Evolutionary conservation across 306 rosid species (phyloP).

Genomic region (Sphenostylis stenocarpa): DNA sequence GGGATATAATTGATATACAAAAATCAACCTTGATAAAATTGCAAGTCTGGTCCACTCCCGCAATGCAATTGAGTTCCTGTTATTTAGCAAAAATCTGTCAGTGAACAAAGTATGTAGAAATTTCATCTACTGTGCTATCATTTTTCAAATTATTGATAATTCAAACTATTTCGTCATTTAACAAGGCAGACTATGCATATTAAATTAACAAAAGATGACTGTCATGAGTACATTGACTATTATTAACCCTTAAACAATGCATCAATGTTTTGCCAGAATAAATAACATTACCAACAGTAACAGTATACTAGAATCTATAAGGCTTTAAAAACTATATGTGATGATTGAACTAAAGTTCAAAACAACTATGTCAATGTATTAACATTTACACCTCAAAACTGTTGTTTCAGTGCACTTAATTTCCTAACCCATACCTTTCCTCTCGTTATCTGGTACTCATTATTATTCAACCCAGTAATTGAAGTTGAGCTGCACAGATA

Average conservation of each 20-base stretch:
- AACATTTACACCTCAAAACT: neutral
- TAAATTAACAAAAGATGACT: slow-evolving; percentile 1
- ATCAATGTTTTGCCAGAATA: neutral
- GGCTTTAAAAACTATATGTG: neutral
- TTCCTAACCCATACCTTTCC: slow-evolving; percentile 64
- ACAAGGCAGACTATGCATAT: neutral
- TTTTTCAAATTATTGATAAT: neutral
- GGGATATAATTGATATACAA: slow-evolving; percentile 23
- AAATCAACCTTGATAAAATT: slow-evolving; percentile 73
- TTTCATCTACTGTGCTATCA: neutral
- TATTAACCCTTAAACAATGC: slow-evolving; percentile 1
- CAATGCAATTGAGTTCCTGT: slow-evolving; percentile 74
- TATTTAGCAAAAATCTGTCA: slow-evolving; percentile 21
- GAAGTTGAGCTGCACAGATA: slow-evolving; percentile 61
- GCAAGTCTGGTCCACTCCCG: slow-evolving; percentile 75
- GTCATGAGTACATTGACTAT: neutral
- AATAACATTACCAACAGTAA: slow-evolving; percentile 18
- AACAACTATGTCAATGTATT: neutral
- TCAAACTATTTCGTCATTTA: neutral
- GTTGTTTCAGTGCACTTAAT: slow-evolving; percentile 5
- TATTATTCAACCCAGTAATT: slow-evolving; percentile 87
- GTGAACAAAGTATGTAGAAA: neutral
- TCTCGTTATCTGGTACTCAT: slow-evolving; percentile 88
- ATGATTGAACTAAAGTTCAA: slow-evolving; percentile 5
- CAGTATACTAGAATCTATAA: neutral